Conservation (phyloP, 441 rosid genomes). For the Pelargonium fulgidum region DNA sequence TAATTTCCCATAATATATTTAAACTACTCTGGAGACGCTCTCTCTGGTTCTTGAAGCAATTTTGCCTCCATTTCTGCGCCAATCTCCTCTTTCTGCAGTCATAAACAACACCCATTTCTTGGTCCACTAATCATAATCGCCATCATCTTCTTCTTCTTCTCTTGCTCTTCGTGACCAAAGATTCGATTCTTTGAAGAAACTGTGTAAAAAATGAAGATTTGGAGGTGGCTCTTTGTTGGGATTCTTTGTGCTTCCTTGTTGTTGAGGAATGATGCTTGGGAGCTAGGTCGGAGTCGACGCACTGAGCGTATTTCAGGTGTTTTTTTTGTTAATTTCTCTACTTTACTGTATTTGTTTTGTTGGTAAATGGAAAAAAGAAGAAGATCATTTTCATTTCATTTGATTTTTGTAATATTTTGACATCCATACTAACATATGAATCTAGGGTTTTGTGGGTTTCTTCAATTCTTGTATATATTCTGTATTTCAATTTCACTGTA, state of each 20-base stretch:
- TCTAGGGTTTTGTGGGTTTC: neutral
- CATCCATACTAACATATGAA: neutral
- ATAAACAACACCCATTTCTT: constrained; percentile 19
- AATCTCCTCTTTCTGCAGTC: constrained; percentile 9
- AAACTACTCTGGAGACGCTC: neutral
- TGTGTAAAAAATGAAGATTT: constrained; percentile 35
- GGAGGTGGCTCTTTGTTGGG: constrained; percentile 49
- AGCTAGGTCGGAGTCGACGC: constrained; percentile 56
- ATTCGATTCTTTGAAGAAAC: constrained; percentile 6
- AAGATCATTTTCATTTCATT: neutral
- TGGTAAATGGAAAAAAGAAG: neutral
- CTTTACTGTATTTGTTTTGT: neutral
- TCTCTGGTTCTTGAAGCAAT: constrained; percentile 16
- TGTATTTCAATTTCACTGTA: neutral
- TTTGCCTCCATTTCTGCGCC: constrained; percentile 27
- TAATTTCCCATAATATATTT: neutral
- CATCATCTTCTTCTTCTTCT: neutral
- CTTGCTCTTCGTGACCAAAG: neutral
- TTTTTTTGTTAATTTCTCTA: neutral
- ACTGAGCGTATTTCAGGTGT: constrained; percentile 89
- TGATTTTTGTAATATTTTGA: neutral
- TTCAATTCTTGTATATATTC: neutral
- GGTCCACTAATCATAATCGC: constrained; percentile 16
- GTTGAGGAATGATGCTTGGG: constrained; percentile 42
- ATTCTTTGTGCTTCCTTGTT: constrained; percentile 33